phyloP scores from a whole-genome alignment of 345 rosid species.

The Eucalyptus cloeziana region DNA sequence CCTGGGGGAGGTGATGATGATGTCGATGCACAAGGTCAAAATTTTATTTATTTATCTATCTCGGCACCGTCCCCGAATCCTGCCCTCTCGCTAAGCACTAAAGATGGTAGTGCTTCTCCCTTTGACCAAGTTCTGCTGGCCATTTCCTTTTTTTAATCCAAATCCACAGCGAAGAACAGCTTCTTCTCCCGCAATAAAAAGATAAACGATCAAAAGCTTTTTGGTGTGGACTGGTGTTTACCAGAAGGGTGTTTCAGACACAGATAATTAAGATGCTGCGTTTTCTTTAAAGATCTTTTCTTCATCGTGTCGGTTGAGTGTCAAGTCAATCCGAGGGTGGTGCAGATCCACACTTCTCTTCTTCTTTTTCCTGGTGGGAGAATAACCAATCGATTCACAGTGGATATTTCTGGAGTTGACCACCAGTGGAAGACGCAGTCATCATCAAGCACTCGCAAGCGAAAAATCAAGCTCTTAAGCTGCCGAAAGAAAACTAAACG shows the following conservation, averaged over 20 bases:
- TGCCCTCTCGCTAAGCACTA: not conserved
- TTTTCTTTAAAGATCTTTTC: not conserved
- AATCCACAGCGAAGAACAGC: not conserved
- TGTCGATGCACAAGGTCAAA: not conserved
- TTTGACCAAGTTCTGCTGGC: not conserved
- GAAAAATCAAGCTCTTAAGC: not conserved
- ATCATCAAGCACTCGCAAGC: not conserved
- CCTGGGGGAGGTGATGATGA: not conserved
- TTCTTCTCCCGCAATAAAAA: not conserved
- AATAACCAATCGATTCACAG: not conserved
- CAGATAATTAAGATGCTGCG: not conserved
- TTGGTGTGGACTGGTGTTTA: not conserved
- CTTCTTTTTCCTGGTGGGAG: not conserved
- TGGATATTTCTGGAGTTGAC: not conserved
- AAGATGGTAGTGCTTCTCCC: not conserved
- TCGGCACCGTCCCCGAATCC: not conserved
- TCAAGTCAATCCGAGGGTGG: not conserved
- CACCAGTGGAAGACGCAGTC: not conserved
- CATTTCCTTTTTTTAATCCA: not conserved
- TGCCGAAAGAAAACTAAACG: not conserved
- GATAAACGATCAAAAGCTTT: not conserved
- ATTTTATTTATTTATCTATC: not conserved
- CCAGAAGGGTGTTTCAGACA: not conserved
- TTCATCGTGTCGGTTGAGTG: not conserved
- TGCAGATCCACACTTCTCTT: not conserved